These are phyloP conservation scores for Symmetrospora coprosmae DNA, from an alignment of 768 basidiomycete species.

Conservation along the genomic window DNA sequence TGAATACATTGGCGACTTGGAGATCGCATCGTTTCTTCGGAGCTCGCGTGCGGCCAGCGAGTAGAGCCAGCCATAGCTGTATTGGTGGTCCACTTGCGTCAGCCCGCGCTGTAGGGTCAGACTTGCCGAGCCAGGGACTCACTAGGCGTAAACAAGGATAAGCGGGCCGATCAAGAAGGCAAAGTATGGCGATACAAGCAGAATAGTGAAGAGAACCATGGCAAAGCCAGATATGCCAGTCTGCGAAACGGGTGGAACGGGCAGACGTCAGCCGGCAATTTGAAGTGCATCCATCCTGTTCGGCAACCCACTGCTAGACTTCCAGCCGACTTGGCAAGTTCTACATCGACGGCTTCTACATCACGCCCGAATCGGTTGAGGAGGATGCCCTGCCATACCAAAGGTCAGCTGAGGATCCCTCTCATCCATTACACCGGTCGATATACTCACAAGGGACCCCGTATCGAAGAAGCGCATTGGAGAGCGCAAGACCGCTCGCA, in stretches of 20 bases:
- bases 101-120: background rate
- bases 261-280: background rate
- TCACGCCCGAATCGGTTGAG: slow-evolving; percentile 1
- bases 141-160: background rate
- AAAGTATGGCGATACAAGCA: background rate
- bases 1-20: slow-evolving; percentile 34
- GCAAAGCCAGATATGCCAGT: background rate
- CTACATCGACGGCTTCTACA: background rate
- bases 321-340: background rate
- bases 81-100: background rate
- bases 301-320: background rate
- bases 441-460: background rate
- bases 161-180: background rate
- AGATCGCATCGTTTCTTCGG: slow-evolving; percentile 38
- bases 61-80: slow-evolving; percentile 31
- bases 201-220: background rate
- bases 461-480: slow-evolving; percentile 6
- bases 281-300: too few species aligned
- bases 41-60: slow-evolving; percentile 38
- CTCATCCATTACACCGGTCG: background rate
- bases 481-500: background rate
- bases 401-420: background rate
- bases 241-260: background rate
- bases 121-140: background rate
- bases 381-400: background rate